Evolutionary conservation across 2,329 filamentous ascomycete genomes (phyloP), one percentile per base, ranked within the genome.

Genomic region (Basipetospora chlamydospora): DNA sequence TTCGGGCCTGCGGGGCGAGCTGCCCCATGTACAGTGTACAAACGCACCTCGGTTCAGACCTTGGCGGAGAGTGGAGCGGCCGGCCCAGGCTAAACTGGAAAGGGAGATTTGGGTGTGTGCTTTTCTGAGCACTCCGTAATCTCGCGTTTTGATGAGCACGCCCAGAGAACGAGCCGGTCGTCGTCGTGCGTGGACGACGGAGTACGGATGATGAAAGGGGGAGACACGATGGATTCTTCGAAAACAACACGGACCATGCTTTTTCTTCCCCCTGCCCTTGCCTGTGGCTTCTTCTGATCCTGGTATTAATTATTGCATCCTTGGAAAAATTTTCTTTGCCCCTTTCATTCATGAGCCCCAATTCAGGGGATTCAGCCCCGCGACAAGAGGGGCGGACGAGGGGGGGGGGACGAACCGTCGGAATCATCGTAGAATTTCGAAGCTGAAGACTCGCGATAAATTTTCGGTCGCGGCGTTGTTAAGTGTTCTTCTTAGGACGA

Each of bases 51-150:
- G 28, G 35, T 22, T 29, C 22, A 17, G 21, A 29, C 26, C 35
- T 37, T 31, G 35, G 35, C 35, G 35, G 16, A 33, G 26, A 11
- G 30, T 28, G 35, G 35, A 32, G 28, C 28, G 22, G 28, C 7
- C 8, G 28, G 28, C 35, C 35, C 28, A 38, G 35, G 35, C 35
- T 38, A 38, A 38, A 38, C 35, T 26, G 22, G 26, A 38, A 31
- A 13, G 35, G 35, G 35, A 38, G 18, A 38, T 38, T 38, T 38
- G 35, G n/a, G 22, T 23, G 22, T 23, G 22, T 23, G 6, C 11
- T 6, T 6, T 23, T 6, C 6, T 23, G 22, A 6, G 6, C 6
- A 23, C 11, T 23, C 11, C 22, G 22, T 11, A 23, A 23, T 23
- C 32, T 21, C 32, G 16, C 20, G 22, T 25, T 30, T 30, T 30